Percentiles rank a stretch among this genome's conserved stretches.
Conservation (phyloP, 441 rosid species). For the Jatropha podagrica region DNA sequence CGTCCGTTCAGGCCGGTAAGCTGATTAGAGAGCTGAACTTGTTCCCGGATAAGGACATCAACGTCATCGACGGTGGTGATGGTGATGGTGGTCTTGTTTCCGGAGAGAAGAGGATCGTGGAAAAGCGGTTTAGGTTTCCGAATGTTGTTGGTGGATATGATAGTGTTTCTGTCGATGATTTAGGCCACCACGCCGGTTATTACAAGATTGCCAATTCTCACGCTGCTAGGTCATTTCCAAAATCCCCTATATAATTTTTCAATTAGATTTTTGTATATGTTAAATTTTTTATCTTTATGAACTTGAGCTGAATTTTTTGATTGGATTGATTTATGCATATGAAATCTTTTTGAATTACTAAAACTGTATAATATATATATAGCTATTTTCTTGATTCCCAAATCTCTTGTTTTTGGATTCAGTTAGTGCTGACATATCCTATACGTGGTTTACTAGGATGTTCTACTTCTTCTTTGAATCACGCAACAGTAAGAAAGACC, state of each 20-base stretch:
- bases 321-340: background rate
- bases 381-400: background rate
- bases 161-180: conserved; percentile 50
- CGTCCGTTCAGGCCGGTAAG: conserved; percentile 63
- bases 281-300: background rate
- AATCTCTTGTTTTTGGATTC: background rate
- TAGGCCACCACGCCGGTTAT: conserved; percentile 96
- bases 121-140: conserved; percentile 72
- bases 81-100: conserved; percentile 13
- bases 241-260: background rate
- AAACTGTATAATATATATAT: no score
- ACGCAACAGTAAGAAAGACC: conserved; percentile 64
- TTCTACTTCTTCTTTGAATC: conserved; percentile 97
- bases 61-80: conserved; percentile 41
- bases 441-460: conserved; percentile 48
- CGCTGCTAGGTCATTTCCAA: conserved; percentile 58
- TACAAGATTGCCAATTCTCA: conserved; percentile 73
- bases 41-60: conserved; percentile 69
- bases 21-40: conserved; percentile 79
- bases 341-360: no score
- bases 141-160: conserved; percentile 31
- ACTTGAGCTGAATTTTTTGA: background rate
- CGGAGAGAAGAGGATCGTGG: conserved; percentile 47
- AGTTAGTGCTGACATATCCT: background rate
- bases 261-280: background rate